Evolutionary conservation across 2,329 filamentous ascomycete genomes (phyloP), one percentile per base, ranked within the genome.

Genomic region (Fusarium zealandicum): DNA sequence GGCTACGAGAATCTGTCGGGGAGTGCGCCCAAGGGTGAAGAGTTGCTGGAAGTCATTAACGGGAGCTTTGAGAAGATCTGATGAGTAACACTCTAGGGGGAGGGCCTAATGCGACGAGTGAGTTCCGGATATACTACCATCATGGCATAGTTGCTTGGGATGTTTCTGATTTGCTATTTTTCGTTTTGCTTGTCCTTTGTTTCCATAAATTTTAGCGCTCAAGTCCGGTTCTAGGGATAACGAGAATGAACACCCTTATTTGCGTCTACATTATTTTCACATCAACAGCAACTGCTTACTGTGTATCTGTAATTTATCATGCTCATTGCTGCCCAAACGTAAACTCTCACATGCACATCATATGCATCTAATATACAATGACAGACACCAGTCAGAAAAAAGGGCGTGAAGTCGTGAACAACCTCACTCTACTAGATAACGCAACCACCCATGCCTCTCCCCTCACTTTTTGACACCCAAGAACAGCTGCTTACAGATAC

Each of bases 1-100:
- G 92, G 93, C 0, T 86, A 86, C 66, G 92, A 97, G 74, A 96
- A 96, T 69, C 70, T 98, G 70, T 96, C 92, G 2, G 82, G 82
- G 2, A 62, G 59, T 14, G 89, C 89, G 25, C 90, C 90, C 1
- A 96, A 96, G 77, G 84, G 85, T 2, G 80, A 88, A 45, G 87
- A 91, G 69, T 75, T 92, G 65, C 76, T 92, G 69, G 79, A 80
- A 57, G 78, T 90, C 41, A 82, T 88, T 44, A 83, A 81, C 46
- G 72, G 73, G 6, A 67, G 57, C 47, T 66, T 67, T 51, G 59
- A 69, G 57, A 66, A 58, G 41, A 51, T 69, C 32, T 68, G 16
- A 60, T 18, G 32, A 25, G 6, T 20, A n/a, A 16, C 27, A 37
- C 10, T 18, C 33, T 11, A 31, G 18, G 12, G 25, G 18, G 31